Conservation (phyloP, 129 eudicot species). For the Flaveria brownii region DNA sequence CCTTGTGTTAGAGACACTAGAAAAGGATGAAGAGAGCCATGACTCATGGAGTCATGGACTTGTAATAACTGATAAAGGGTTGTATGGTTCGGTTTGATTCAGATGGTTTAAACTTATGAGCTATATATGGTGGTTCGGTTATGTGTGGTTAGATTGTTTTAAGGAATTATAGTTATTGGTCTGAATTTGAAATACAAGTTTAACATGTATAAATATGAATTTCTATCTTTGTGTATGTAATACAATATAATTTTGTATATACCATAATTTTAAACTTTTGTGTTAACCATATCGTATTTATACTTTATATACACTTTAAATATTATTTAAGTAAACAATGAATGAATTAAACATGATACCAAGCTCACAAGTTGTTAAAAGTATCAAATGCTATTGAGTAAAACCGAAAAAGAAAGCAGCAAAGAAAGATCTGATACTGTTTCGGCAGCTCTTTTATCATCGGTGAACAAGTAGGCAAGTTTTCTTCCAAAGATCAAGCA, state of each 20-base stretch:
- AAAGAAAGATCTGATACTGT: constrained; percentile 65
- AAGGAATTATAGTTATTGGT: too few species aligned
- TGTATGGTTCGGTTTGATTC: neutral
- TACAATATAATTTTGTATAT: too few species aligned
- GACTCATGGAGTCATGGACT: too few species aligned
- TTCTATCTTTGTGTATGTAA: too few species aligned
- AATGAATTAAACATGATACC: too few species aligned
- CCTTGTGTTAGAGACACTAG: neutral
- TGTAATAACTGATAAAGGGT: neutral
- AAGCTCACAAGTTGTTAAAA: too few species aligned
- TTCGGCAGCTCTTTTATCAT: constrained; percentile 57
- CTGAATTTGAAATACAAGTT: too few species aligned
- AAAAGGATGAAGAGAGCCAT: neutral
- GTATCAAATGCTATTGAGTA: constrained; percentile 73
- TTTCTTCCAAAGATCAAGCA: constrained; percentile 60
- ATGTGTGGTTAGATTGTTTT: neutral
- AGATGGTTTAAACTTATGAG: neutral
- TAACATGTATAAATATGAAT: too few species aligned
- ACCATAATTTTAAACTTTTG: too few species aligned
- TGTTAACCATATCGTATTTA: too few species aligned
- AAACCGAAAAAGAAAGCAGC: constrained; percentile 62
- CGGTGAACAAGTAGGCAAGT: constrained; percentile 65
- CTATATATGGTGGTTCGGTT: neutral
- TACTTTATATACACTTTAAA: neutral
- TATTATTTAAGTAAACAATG: too few species aligned